Percentiles rank a stretch among this genome's conserved stretches.
phyloP scores from a whole-genome alignment of 306 rosid species.

The Calophaca sinica region DNA sequence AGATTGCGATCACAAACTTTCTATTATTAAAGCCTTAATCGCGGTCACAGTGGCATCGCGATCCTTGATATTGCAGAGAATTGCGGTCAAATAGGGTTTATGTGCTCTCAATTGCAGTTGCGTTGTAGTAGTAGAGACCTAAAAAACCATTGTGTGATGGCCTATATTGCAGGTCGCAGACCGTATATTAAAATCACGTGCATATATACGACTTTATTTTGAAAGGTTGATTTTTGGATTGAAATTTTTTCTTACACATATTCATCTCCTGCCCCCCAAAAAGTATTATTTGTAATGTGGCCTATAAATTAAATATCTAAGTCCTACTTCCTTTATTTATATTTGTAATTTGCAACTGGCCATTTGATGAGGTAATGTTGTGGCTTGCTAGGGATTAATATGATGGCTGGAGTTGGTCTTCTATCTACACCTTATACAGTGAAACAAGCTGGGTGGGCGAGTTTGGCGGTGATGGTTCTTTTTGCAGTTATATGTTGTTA shows the following conservation, averaged over 20 bases:
- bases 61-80: no score
- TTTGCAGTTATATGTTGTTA: constrained; percentile 81
- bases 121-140: no score
- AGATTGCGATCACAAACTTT: no score
- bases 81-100: no score
- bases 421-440: constrained; percentile 75
- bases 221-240: neutral
- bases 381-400: constrained; percentile 69
- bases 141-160: no score
- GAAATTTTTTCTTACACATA: neutral
- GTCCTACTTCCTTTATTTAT: neutral
- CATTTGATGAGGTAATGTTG: constrained; percentile 26
- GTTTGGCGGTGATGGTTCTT: constrained; percentile 65
- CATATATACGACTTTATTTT: no score
- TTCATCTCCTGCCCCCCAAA: neutral
- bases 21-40: no score
- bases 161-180: no score
- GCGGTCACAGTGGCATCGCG: no score
- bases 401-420: constrained; percentile 87
- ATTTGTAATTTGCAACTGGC: neutral
- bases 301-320: neutral
- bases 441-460: constrained; percentile 83
- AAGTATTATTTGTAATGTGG: neutral
- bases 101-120: no score
- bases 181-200: no score